Percentiles rank a stretch among this genome's conserved stretches.
Conservation (phyloP, 768 basidiomycete species). For the Crucibulum laeve region DNA sequence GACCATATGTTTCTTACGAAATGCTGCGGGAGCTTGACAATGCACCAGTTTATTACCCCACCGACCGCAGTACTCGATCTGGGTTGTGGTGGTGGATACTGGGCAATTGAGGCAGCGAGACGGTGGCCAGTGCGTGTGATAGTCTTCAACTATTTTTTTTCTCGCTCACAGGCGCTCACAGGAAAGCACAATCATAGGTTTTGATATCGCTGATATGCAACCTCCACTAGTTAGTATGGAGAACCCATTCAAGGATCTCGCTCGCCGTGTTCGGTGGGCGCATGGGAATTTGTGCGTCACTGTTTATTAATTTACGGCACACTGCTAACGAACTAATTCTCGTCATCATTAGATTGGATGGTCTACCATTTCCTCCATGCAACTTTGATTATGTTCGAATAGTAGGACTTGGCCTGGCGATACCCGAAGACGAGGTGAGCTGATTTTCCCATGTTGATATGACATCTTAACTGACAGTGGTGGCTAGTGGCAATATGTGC, state of each 20-base stretch:
- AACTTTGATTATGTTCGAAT: constrained; percentile 68
- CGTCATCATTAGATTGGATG: constrained; percentile 45
- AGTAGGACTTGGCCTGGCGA: constrained; percentile 57
- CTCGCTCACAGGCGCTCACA: constrained; percentile 16
- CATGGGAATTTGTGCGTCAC: constrained; percentile 59
- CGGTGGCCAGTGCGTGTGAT: constrained; percentile 51
- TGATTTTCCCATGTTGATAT: background rate
- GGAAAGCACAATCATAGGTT: constrained; percentile 54
- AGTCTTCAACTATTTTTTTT: background rate
- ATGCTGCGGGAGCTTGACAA: constrained; percentile 45
- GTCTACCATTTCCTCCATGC: constrained; percentile 52
- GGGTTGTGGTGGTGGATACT: constrained; percentile 68
- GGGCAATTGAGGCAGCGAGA: constrained; percentile 67
- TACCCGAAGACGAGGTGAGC: constrained; percentile 66
- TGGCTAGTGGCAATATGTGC: constrained; percentile 60
- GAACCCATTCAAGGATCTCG: constrained; percentile 34
- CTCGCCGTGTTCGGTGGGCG: constrained; percentile 57
- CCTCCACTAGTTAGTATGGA: constrained; percentile 38
- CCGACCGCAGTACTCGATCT: constrained; percentile 59
- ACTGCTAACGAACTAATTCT: constrained; percentile 4
- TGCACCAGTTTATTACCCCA: constrained; percentile 46
- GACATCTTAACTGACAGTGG: constrained; percentile 7
- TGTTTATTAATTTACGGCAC: constrained; percentile 1
- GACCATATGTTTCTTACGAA: constrained; percentile 59
- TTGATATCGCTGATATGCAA: constrained; percentile 53